Percentiles rank a stretch among this genome's conserved stretches.
phyloP scores from a whole-genome alignment of 1,284 basidiomycete species.

The Mixia osmundae region DNA sequence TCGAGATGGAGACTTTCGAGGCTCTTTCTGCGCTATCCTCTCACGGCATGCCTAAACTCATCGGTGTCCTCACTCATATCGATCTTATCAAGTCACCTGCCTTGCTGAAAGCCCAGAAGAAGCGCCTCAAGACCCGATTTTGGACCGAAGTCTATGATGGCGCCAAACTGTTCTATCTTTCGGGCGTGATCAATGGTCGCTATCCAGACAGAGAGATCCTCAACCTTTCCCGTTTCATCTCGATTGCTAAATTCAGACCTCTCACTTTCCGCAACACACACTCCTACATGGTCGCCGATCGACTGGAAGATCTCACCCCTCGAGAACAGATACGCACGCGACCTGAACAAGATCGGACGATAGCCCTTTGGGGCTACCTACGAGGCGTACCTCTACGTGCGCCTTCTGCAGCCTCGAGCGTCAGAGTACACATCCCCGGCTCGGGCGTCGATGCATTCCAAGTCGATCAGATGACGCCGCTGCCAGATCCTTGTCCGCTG shows the following conservation, averaged over 20 bases:
- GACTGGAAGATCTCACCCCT: slow-evolving; percentile 82
- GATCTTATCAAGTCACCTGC: slow-evolving; percentile 89
- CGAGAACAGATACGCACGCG: slow-evolving; percentile 57
- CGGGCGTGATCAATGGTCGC: slow-evolving; percentile 88
- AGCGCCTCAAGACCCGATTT: slow-evolving; percentile 91
- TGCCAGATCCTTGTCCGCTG: slow-evolving; percentile 83
- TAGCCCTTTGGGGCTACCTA: slow-evolving; percentile 88
- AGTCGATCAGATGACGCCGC: slow-evolving; percentile 43
- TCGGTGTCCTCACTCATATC: slow-evolving; percentile 84
- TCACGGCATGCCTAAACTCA: slow-evolving; percentile 96
- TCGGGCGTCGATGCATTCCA: slow-evolving; percentile 41
- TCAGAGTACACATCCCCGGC: slow-evolving; percentile 74
- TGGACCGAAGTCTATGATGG: slow-evolving; percentile 99
- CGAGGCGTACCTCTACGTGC: slow-evolving; percentile 59
- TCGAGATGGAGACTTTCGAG: slow-evolving; percentile 99
- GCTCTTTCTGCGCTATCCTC: slow-evolving; percentile 91
- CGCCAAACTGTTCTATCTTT: slow-evolving; percentile 94
- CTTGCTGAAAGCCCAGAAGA: slow-evolving; percentile 74
- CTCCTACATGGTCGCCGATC: slow-evolving; percentile 87
- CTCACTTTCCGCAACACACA: slow-evolving; percentile 87
- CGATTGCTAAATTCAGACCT: slow-evolving; percentile 96
- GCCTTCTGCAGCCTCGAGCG: slow-evolving; percentile 35
- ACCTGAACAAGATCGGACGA: slow-evolving; percentile 68
- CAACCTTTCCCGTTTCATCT: slow-evolving; percentile 80
- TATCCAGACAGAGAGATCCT: slow-evolving; percentile 94